phyloP scores from a whole-genome alignment of 352 stramenopile genomes.

The Phytophthora agathidicida region DNA sequence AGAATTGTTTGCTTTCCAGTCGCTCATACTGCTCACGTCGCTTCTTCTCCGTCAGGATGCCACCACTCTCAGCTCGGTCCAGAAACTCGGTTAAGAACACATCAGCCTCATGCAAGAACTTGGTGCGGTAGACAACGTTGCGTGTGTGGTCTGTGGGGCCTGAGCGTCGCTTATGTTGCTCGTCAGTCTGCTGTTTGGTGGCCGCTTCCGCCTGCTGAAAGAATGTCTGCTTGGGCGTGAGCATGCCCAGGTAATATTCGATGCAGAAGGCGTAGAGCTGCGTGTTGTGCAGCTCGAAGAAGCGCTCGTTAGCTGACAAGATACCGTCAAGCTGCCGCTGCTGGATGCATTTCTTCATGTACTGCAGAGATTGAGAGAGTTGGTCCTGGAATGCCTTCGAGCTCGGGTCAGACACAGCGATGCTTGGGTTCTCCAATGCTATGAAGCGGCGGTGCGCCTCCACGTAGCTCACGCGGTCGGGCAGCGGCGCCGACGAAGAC shows the following conservation, averaged over 20 bases:
- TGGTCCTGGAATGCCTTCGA: slow-evolving; percentile 34
- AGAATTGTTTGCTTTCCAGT: slow-evolving; percentile 69
- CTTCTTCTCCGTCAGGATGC: slow-evolving; percentile 71
- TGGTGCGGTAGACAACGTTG: slow-evolving; percentile 70
- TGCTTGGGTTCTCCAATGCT: slow-evolving; percentile 19
- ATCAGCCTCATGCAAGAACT: slow-evolving; percentile 73
- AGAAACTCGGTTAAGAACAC: slow-evolving; percentile 82
- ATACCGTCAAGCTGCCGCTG: slow-evolving; percentile 72
- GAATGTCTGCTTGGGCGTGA: slow-evolving; percentile 78
- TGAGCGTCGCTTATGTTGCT: slow-evolving; percentile 8
- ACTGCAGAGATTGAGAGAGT: slow-evolving; percentile 21
- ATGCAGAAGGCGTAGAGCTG: slow-evolving; percentile 86
- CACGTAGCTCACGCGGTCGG: slow-evolving; percentile 38
- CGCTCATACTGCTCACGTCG: slow-evolving; percentile 79
- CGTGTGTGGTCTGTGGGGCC: slow-evolving; percentile 52
- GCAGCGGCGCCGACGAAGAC: background rate
- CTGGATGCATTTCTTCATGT: slow-evolving; percentile 44
- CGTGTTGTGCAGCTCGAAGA: slow-evolving; percentile 81
- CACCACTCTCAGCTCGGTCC: slow-evolving; percentile 65
- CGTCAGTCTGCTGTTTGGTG: slow-evolving; percentile 1
- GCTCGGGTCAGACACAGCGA: slow-evolving; percentile 24
- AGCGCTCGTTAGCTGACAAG: slow-evolving; percentile 74
- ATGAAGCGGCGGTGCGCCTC: slow-evolving; percentile 36
- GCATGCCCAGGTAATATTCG: slow-evolving; percentile 83
- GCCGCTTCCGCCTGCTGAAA: slow-evolving; percentile 41